These are phyloP conservation scores for Boeremia lycopersici DNA, from an alignment of 2,329 filamentous ascomycete genomes.

Conservation along the genomic window DNA sequence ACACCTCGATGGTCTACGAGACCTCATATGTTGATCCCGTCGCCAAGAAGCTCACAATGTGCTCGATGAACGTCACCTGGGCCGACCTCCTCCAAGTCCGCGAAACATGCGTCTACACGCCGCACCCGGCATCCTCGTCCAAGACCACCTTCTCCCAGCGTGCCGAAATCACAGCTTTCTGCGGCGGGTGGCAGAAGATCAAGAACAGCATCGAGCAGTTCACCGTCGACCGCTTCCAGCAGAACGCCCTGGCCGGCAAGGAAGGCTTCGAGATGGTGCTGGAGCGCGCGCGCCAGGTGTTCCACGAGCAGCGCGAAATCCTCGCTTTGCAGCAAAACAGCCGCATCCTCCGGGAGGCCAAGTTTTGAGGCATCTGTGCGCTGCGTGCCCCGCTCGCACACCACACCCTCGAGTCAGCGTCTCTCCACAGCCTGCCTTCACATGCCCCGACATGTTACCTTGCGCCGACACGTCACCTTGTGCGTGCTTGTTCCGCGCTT, in stretches of 20 bases:
- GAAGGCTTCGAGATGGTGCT: slow-evolving; percentile 96
- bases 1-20: slow-evolving; percentile 90
- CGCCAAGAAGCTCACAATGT: slow-evolving; percentile 91
- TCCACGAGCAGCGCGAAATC: slow-evolving; percentile 83
- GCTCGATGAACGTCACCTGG: slow-evolving; percentile 92
- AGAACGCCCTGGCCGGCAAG: slow-evolving; percentile 88
- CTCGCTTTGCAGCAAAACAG: slow-evolving; percentile 51
- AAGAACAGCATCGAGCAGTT: slow-evolving; percentile 96
- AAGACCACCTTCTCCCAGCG: slow-evolving; percentile 86
- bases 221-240: slow-evolving; percentile 83
- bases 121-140: slow-evolving; percentile 55
- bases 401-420: neutral
- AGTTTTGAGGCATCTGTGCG: slow-evolving; percentile 29
- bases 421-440: neutral
- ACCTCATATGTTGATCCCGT: slow-evolving; percentile 90
- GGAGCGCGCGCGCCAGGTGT: slow-evolving; percentile 89
- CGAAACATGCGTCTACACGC: slow-evolving; percentile 89
- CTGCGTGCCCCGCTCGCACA: neutral
- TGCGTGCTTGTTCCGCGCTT: slow-evolving; percentile 5
- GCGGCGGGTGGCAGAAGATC: slow-evolving; percentile 96
- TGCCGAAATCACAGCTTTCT: slow-evolving; percentile 90
- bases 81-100: slow-evolving; percentile 88
- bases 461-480: slow-evolving; percentile 1
- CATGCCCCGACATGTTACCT: neutral
- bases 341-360: slow-evolving; percentile 39